These are phyloP conservation scores for Microstroma glucosiphilum DNA, from an alignment of 1,284 basidiomycete species.

Conservation along the genomic window DNA sequence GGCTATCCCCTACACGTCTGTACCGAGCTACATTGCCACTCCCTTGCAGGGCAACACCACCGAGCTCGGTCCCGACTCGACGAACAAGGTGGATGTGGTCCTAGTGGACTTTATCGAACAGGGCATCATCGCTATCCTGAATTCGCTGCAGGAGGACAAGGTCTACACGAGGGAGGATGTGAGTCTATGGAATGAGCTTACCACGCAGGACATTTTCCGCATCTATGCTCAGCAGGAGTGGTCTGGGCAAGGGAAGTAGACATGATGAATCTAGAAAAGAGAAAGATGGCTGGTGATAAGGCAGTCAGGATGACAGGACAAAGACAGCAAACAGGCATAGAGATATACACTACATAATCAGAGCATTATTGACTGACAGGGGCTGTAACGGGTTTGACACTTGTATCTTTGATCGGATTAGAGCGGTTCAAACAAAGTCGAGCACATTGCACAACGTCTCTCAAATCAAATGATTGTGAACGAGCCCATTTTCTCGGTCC, in stretches of 20 bases:
- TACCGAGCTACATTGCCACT: slow-evolving; percentile 45
- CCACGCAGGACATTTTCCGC: slow-evolving; percentile 44
- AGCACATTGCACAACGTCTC: too few species aligned
- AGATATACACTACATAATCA: too few species aligned
- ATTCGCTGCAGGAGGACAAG: slow-evolving; percentile 18
- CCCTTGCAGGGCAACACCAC: slow-evolving; percentile 18
- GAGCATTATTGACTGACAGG: too few species aligned
- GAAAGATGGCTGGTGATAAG: too few species aligned
- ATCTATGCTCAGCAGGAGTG: slow-evolving; percentile 23
- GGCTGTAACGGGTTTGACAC: too few species aligned
- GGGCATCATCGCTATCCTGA: slow-evolving; percentile 27
- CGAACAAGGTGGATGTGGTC: slow-evolving; percentile 18
- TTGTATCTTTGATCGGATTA: too few species aligned
- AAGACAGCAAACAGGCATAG: too few species aligned
- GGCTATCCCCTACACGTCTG: slow-evolving; percentile 28
- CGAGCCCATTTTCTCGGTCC: too few species aligned
- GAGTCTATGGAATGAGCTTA: slow-evolving; percentile 33
- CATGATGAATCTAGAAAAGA: too few species aligned
- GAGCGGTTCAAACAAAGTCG: too few species aligned
- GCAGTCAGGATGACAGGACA: too few species aligned
- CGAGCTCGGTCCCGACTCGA: not conserved
- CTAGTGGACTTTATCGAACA: slow-evolving; percentile 31
- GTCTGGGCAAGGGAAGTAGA: not conserved
- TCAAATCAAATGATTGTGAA: too few species aligned
- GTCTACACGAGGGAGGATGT: slow-evolving; percentile 26